These are phyloP conservation scores for Cladophialophora psammophila DNA, from an alignment of 2,329 filamentous ascomycete species.

Conservation along the genomic window DNA sequence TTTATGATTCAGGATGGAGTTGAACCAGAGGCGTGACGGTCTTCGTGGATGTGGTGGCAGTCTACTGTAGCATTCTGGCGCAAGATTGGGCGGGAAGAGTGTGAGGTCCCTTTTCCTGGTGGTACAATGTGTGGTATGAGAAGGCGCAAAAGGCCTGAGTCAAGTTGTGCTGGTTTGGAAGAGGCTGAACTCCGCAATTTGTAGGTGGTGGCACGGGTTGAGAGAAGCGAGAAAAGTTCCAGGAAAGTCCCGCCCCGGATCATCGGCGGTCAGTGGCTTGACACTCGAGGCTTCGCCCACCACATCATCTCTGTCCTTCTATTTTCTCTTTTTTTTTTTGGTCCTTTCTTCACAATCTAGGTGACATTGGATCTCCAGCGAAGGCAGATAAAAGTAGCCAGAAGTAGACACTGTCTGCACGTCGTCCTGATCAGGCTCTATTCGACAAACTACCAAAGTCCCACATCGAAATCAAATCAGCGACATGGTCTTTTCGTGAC, in stretches of 20 bases:
- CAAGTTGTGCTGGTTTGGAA: neutral
- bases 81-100: neutral
- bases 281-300: slow-evolving; percentile 1
- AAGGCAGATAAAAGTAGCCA: neutral
- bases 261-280: slow-evolving; percentile 8
- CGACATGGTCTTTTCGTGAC: slow-evolving; percentile 30
- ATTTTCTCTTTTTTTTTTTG: neutral
- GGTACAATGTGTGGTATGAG: neutral
- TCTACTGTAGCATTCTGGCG: neutral
- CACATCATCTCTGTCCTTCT: neutral
- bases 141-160: neutral
- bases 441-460: neutral
- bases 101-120: neutral
- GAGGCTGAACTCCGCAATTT: slow-evolving; percentile 2
- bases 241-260: slow-evolving; percentile 6
- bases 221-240: neutral
- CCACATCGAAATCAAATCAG: neutral
- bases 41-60: neutral
- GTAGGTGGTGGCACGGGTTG: slow-evolving; percentile 2
- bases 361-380: neutral
- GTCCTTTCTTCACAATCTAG: neutral
- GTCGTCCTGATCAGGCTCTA: neutral
- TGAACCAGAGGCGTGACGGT: neutral
- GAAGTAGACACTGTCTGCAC: neutral
- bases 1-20: neutral